phyloP scores from a whole-genome alignment of 768 basidiomycete genomes.

The Tricholomella constricta region DNA sequence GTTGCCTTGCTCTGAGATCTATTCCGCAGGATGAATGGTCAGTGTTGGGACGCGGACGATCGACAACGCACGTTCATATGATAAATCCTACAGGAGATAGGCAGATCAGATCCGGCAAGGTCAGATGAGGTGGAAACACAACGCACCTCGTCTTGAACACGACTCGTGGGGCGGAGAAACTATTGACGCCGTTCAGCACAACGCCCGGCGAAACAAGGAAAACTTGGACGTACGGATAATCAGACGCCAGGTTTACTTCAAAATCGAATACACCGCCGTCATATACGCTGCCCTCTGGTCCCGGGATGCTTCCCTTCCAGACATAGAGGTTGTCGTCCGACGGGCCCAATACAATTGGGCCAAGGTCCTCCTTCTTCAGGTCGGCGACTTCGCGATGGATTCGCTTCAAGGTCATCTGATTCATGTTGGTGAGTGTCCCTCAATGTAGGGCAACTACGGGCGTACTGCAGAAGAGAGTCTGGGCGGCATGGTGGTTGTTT shows the following conservation, averaged over 20 bases:
- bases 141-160: slow-evolving; percentile 70
- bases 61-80: slow-evolving; percentile 73
- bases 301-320: slow-evolving; percentile 80
- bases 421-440: neutral
- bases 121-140: neutral
- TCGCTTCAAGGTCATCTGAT: slow-evolving; percentile 69
- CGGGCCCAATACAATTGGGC: slow-evolving; percentile 68
- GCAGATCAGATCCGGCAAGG: neutral
- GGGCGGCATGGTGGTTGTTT: slow-evolving; percentile 25
- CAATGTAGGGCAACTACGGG: neutral
- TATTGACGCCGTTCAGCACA: slow-evolving; percentile 26
- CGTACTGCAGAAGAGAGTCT: slow-evolving; percentile 27
- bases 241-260: slow-evolving; percentile 62
- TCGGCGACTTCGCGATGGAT: slow-evolving; percentile 84
- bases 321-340: slow-evolving; percentile 63
- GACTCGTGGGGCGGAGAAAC: slow-evolving; percentile 82
- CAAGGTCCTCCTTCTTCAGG: slow-evolving; percentile 81
- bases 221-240: slow-evolving; percentile 73
- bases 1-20: slow-evolving; percentile 74
- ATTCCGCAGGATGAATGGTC: slow-evolving; percentile 2
- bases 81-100: slow-evolving; percentile 60
- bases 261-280: slow-evolving; percentile 77
- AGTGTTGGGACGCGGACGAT: neutral
- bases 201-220: slow-evolving; percentile 3
- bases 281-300: slow-evolving; percentile 81